Evolutionary conservation across 768 basidiomycete species (phyloP).

Genomic region (Mrakia gelida): DNA sequence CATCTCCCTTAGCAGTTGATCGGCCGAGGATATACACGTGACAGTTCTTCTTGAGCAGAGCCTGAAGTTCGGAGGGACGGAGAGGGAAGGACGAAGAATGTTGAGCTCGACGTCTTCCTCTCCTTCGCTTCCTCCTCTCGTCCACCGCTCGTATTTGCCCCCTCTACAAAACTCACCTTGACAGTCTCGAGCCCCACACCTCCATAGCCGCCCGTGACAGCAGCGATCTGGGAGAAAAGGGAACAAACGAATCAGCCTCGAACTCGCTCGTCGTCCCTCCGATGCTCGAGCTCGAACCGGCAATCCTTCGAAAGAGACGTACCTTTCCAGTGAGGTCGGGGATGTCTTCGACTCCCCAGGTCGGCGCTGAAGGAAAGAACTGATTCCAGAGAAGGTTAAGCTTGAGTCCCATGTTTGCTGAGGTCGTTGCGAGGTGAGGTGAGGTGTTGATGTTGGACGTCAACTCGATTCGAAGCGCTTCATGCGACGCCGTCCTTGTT

Average conservation of each 20-base stretch:
- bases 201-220: constrained; percentile 18
- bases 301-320: background rate
- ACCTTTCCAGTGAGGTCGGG: constrained; percentile 16
- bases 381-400: constrained; percentile 10
- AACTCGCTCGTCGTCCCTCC: background rate
- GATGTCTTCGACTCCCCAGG: background rate
- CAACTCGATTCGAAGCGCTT: too few relatives aligned
- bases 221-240: background rate
- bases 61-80: background rate
- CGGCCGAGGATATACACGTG: constrained; percentile 28
- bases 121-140: too few relatives aligned
- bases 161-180: background rate
- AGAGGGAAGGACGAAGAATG: background rate
- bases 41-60: constrained; percentile 22
- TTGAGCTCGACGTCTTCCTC: background rate
- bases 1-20: constrained; percentile 12
- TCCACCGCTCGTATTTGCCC: too few relatives aligned
- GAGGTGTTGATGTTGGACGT: too few relatives aligned
- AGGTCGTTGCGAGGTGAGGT: too few relatives aligned
- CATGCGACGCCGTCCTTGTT: too few relatives aligned
- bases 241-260: background rate
- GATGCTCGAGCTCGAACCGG: background rate
- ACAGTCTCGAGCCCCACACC: constrained; percentile 15
- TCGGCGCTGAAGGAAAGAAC: background rate
- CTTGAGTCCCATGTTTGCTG: background rate